Evolutionary conservation across 225 moss, liverwort and hornwort genomes (phyloP), one percentile per base, ranked within the genome.

Genomic region (Marchantia polymorpha): DNA sequence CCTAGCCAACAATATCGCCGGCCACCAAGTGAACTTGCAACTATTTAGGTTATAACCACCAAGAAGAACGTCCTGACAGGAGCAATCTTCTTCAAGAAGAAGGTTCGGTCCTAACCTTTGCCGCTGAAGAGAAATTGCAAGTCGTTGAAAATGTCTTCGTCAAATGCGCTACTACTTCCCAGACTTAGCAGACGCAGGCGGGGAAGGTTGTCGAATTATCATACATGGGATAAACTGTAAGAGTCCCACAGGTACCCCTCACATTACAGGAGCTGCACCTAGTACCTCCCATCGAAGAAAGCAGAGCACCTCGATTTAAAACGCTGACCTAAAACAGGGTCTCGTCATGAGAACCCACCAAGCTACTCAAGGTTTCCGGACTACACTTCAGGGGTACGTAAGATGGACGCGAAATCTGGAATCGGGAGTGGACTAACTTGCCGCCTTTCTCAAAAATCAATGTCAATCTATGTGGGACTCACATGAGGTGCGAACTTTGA

Each of bases 201-300:
- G 9, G 46, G 12, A 51, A 46, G 20, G 27, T 52, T 71, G 48
- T 59, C 58, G 58, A 58, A 30, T 52, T 39, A 47, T 70, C 64
- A 63, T 81, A 86, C 69, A 74, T 75, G 29, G 86, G 86, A 23
- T 83, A 86, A 12, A 83, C 83, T 26, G 73, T 74, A 25, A 86
- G 86, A 8, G 25, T 81, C 20, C 74, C 83, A 30, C 64, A 80
- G 27, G 81, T 78, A 54, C 83, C 81, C 81, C 83, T 86, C 78
- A 81, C 82, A 39, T 72, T 23, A 49, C 71, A 22, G 49, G 50
- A 75, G 49, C 83, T 81, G 31, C 46, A 74, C n/a, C 66, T 59
- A 66, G 23, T n/a, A 17, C 65, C 71, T 63, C 75, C 83, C 83
- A 83, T 86, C 59, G 78, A 77, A 60, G 16, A 55, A 79, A 69